Percentiles rank a stretch among this genome's conserved stretches.
Conservation (phyloP, 768 basidiomycete genomes). For the Inosperma sp. region DNA sequence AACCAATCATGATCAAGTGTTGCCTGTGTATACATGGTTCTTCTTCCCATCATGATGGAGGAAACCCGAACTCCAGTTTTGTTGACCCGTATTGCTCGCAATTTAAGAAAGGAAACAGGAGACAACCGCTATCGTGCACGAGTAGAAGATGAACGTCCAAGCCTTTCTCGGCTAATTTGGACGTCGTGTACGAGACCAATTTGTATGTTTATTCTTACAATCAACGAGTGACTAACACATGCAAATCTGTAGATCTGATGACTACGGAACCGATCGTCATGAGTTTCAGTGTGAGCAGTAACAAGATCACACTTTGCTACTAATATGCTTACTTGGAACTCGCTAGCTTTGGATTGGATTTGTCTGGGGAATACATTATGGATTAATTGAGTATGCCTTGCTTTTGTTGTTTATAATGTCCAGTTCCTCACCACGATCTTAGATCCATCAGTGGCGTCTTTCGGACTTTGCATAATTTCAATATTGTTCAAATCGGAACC, state of each 20-base stretch:
- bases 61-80: conserved; percentile 76
- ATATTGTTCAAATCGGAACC: conserved; percentile 53
- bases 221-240: background rate
- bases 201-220: conserved; percentile 43
- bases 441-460: conserved; percentile 60
- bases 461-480: conserved; percentile 53
- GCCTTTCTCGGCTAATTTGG: conserved; percentile 55
- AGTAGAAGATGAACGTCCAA: conserved; percentile 58
- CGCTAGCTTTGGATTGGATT: conserved; percentile 69
- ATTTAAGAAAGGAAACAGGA: conserved; percentile 60
- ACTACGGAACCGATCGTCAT: conserved; percentile 70
- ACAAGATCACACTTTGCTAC: conserved; percentile 13
- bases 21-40: conserved; percentile 45
- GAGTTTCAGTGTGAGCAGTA: conserved; percentile 62
- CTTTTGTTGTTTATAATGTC: background rate
- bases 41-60: conserved; percentile 51
- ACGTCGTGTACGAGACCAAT: conserved; percentile 69
- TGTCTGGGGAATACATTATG: conserved; percentile 72
- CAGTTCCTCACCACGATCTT: background rate
- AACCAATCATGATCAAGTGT: conserved; percentile 39
- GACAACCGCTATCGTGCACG: conserved; percentile 57
- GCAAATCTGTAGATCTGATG: conserved; percentile 45
- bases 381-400: conserved; percentile 53
- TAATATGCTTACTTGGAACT: background rate
- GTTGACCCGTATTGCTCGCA: conserved; percentile 58